Evolutionary conservation across 2,329 filamentous ascomycete genomes (phyloP), one percentile per base, ranked within the genome.

Genomic region (Lasiodiplodia citricola): DNA sequence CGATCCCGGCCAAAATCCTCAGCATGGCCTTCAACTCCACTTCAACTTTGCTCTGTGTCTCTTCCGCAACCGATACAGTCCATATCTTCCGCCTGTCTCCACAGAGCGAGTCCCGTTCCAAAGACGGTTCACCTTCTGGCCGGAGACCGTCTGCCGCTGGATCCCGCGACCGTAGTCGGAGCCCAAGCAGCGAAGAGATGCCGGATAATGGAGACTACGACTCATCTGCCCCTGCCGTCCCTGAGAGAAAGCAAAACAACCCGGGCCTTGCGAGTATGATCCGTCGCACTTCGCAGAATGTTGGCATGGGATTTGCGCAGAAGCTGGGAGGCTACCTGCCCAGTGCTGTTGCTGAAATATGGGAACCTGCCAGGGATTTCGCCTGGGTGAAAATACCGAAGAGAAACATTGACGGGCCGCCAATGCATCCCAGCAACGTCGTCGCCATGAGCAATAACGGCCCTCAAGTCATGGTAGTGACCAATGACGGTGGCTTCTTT

Each of bases 21-120:
- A 97, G 94, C 87, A 97, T 99, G 94, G 97, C 94, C 1, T 99
- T 99, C 83, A 99, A 99, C 80, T 90, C 94, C 62, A 94, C 92
- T 69, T 97, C 94, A 2, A 97, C 94, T 1, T 85, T 99, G 13
- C 87, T 99, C 44, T 97, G 94, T 76, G 94, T 99, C 51, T 98
- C 96, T 5, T 98, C 95, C 3, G 94, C 94, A 1, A 97, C 94
- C 0, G 96, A 99, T 76, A 99, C 96, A 0, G 91, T 99, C 11
- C 96, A 99, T 78, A 94, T 99, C 64, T 99, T 99, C 83, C 93
- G 94, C 67, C 86, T 99, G 65, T 57, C 66, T 8, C 57, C 67
- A 18, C 66, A 69, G 23, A 3, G 50, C 1, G 67, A 64, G 21
- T 37, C 57, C 4, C 57, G 57, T 25, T 28, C 11, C 25, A 68